Conservation (phyloP, 2,329 filamentous ascomycete genomes). For the Juglanconis juglandina region DNA sequence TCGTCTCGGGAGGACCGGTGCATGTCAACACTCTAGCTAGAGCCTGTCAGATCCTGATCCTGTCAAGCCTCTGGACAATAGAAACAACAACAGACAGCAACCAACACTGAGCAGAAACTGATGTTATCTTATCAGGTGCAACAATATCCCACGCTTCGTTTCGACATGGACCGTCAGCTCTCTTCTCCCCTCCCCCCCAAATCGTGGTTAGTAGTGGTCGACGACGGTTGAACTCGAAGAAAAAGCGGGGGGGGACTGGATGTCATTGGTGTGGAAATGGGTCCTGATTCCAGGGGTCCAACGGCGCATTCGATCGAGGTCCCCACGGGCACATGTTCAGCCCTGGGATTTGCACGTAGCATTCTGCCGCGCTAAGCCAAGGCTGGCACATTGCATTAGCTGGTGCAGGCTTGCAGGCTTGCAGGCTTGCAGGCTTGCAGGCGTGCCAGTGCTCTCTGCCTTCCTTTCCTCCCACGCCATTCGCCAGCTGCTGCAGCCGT, state of each 20-base stretch:
- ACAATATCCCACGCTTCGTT: neutral
- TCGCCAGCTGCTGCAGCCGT: too few relatives aligned
- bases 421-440: neutral
- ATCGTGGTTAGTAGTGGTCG: neutral
- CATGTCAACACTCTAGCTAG: neutral
- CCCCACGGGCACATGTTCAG: conserved; percentile 16
- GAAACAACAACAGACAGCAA: neutral
- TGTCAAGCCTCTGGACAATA: neutral
- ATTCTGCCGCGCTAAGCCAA: conserved; percentile 7
- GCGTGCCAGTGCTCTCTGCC: too few relatives aligned
- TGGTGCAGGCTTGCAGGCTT: neutral
- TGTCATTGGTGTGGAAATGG: conserved; percentile 2
- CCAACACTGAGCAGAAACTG: neutral
- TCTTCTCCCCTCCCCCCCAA: neutral
- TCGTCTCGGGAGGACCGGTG: neutral
- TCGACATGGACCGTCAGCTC: neutral
- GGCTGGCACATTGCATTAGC: conserved; percentile 5
- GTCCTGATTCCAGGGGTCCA: conserved; percentile 5
- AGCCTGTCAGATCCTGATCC: too few relatives aligned
- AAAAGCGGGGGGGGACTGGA: conserved; percentile 4
- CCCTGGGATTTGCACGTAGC: conserved; percentile 16
- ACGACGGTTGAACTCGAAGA: neutral
- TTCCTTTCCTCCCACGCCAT: neutral
- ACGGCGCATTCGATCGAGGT: conserved; percentile 6
- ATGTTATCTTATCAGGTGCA: conserved; percentile 1